These are phyloP conservation scores for Sordariomycetes sp. DNA, from an alignment of 2,329 filamentous ascomycete genomes.

Conservation along the genomic window DNA sequence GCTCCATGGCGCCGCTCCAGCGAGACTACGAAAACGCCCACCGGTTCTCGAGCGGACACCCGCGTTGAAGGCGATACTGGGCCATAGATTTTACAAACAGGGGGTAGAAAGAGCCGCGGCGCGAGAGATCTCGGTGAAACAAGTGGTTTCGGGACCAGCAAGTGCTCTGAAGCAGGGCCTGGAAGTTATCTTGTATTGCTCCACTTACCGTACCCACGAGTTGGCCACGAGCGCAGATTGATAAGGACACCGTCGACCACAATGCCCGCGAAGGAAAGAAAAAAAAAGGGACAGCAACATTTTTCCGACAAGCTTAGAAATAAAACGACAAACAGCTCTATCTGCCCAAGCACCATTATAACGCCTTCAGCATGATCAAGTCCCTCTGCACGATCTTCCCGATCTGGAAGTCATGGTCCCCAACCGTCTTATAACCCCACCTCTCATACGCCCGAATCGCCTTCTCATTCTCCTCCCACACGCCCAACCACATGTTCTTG, in stretches of 20 bases:
- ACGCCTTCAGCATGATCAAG: conserved; percentile 22
- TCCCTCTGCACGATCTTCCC: conserved; percentile 27
- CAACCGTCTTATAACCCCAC: conserved; percentile 24
- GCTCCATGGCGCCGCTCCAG: neutral
- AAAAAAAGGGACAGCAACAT: neutral
- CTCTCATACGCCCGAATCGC: conserved; percentile 24
- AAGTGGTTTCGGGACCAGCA: too few species aligned
- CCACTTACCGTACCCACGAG: too few species aligned
- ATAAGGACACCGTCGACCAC: too few species aligned
- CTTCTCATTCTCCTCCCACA: conserved; percentile 29
- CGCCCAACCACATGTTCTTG: conserved; percentile 27
- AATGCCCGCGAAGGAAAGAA: neutral
- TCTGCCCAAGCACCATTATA: conserved; percentile 5
- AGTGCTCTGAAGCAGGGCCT: too few species aligned
- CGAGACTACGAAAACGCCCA: neutral
- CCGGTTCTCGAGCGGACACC: too few species aligned
- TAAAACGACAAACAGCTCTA: too few species aligned
- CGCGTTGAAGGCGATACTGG: too few species aligned
- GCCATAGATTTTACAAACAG: too few species aligned
- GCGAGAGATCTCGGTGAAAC: too few species aligned
- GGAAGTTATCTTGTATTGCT: too few species aligned
- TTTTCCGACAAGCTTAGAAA: neutral
- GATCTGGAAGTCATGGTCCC: conserved; percentile 25
- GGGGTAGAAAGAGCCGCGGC: too few species aligned
- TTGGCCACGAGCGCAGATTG: too few species aligned